Evolutionary conservation across 2,329 filamentous ascomycete genomes (phyloP), one percentile per base, ranked within the genome.

Genomic region (Aphanocladium album): DNA sequence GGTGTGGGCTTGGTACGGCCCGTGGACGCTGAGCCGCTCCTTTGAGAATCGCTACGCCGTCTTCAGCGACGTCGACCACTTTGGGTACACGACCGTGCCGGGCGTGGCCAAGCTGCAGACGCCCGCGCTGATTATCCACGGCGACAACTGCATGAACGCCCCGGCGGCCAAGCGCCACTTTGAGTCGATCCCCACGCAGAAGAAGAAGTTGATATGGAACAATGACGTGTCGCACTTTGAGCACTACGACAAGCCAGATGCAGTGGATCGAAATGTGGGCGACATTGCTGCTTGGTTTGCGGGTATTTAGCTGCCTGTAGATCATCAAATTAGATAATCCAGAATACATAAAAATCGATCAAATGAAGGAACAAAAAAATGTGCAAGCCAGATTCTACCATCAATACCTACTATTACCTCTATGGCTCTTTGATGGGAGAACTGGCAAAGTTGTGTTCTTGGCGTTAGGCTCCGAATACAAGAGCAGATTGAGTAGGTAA

Each of bases 21-120:
- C 67, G 8, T 71, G 68, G 69, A 71, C 67, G 8, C 56, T 71
- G 56, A 63, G 39, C 11, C 67, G 68, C 61, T 62, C 58, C 23
- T 71, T 70, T 53, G 69, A 71, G 47, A 71, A 70, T 61, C 69
- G 66, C 45, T 71, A 70, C 53, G 68, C 69, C 9, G 65, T 70
- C 12, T 70, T 70, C 68, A 71, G 69, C 39, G 68, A 71, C 56
- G n/a, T 70, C 33, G 69, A 71, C 25, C 68, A 71, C 59, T 70
- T 70, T 61, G 57, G 60, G 46, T 71, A 70, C 63, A 66, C 68
- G 30, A 71, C 67, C 21, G 68, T 70, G 2, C 62, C 62, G 1
- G 68, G 68, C 6, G 68, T 71, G 16, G 66, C 67, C n/a, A 69
- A 69, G 62, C 63, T 71, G 43, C 52, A 65, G 19, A 70, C 67